Conservation (phyloP, 2,329 filamentous ascomycete genomes). For the Periconia digitata region DNA sequence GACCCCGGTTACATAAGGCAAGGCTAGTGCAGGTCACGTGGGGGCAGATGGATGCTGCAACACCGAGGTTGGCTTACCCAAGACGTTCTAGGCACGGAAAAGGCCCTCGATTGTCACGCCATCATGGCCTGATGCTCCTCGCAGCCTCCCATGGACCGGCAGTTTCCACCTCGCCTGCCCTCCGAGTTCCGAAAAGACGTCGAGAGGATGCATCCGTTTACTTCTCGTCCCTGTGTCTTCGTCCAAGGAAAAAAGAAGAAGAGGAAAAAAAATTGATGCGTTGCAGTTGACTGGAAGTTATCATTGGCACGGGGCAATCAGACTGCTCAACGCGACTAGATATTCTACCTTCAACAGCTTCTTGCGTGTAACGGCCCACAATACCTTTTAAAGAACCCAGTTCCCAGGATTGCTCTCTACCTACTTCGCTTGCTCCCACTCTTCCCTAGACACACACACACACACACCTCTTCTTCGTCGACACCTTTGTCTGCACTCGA, state of each 20-base stretch:
- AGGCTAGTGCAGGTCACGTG: no score
- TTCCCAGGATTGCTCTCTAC: neutral
- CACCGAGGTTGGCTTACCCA: neutral
- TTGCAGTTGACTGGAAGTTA: neutral
- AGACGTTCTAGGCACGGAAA: neutral
- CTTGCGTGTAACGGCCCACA: neutral
- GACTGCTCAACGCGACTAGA: neutral
- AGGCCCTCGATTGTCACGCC: neutral
- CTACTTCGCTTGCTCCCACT: neutral
- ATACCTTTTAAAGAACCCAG: neutral
- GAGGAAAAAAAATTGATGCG: no score
- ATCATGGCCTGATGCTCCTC: neutral
- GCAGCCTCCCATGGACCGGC: no score
- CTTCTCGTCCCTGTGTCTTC: neutral
- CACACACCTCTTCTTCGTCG: neutral
- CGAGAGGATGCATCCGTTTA: neutral
- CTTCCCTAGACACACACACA: neutral
- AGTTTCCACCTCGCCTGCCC: neutral
- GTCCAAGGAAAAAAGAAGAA: no score
- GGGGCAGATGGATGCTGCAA: no score
- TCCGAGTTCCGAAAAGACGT: neutral
- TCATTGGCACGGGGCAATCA: neutral
- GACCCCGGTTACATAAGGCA: no score
- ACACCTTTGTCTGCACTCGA: neutral
- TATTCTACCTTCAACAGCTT: neutral